Evolutionary conservation across 768 basidiomycete species (phyloP).

Genomic region (Leccinellum rugosiceps): DNA sequence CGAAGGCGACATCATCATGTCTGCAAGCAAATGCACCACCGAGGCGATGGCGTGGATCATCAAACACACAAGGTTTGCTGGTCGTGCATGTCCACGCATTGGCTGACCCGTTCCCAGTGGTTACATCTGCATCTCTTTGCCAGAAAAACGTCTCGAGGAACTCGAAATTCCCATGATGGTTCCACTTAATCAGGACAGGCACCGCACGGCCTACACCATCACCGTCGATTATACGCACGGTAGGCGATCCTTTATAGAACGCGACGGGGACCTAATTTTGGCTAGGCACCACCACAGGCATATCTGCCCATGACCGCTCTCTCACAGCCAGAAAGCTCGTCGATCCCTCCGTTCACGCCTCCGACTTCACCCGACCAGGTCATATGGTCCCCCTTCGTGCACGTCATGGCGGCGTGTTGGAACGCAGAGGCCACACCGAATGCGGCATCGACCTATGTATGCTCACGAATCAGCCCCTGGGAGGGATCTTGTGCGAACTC

Average conservation of each 20-base stretch:
- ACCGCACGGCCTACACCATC: slow-evolving; percentile 92
- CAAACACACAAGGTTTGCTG: slow-evolving; percentile 81
- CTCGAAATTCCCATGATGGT: slow-evolving; percentile 94
- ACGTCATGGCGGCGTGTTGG: slow-evolving; percentile 77
- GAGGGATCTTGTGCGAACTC: slow-evolving; percentile 88
- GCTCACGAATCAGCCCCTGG: slow-evolving; percentile 58
- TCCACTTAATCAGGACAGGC: slow-evolving; percentile 82
- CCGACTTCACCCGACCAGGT: slow-evolving; percentile 88
- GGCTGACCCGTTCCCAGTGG: slow-evolving; percentile 54
- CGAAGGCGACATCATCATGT: slow-evolving; percentile 93
- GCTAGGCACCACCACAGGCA: slow-evolving; percentile 89
- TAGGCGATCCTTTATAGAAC: slow-evolving; percentile 23
- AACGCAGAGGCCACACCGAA: slow-evolving; percentile 94
- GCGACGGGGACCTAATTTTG: background rate
- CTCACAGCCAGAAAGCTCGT: slow-evolving; percentile 85
- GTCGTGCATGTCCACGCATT: background rate
- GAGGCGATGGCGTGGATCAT: slow-evolving; percentile 99
- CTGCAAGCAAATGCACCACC: slow-evolving; percentile 79
- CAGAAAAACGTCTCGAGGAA: slow-evolving; percentile 66
- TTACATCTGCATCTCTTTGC: slow-evolving; percentile 88
- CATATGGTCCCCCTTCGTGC: slow-evolving; percentile 94
- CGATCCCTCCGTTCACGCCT: slow-evolving; percentile 46
- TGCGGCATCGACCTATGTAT: slow-evolving; percentile 82
- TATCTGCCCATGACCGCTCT: slow-evolving; percentile 93
- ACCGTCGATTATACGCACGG: slow-evolving; percentile 94